Percentiles rank a stretch among this genome's conserved stretches.
These are phyloP conservation scores for Diplogelasinospora grovesii DNA, from an alignment of 495 filamentous ascomycete genomes.

Conservation along the genomic window DNA sequence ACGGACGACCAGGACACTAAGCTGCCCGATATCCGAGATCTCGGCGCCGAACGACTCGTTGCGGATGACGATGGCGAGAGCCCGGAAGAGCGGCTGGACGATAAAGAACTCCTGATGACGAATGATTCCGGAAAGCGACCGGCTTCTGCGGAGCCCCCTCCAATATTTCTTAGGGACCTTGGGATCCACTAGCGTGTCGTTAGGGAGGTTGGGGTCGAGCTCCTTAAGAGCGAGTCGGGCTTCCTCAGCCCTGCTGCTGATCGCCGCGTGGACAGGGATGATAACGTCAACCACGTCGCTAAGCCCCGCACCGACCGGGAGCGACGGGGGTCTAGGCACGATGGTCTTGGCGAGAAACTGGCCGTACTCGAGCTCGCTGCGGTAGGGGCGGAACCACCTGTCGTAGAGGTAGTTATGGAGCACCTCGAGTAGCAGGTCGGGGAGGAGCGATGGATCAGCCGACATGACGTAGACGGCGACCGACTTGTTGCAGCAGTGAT, in stretches of 20 bases:
- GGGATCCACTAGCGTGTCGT: neutral
- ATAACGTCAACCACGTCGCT: slow-evolving; percentile 2
- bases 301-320: neutral
- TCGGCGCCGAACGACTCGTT: neutral
- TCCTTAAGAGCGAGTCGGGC: slow-evolving; percentile 2
- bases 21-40: slow-evolving; percentile 1
- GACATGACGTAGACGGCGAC: slow-evolving; percentile 4
- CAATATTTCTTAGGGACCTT: neutral
- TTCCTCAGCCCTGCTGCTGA: slow-evolving; percentile 2
- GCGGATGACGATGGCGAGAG: slow-evolving; percentile 4
- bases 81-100: slow-evolving; percentile 8
- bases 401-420: slow-evolving; percentile 7
- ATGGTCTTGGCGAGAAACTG: slow-evolving; percentile 6
- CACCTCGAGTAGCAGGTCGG: slow-evolving; percentile 2
- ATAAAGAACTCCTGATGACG: slow-evolving; percentile 4
- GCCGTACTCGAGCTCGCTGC: slow-evolving; percentile 6
- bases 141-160: neutral
- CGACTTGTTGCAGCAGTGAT: slow-evolving; percentile 4
- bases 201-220: neutral
- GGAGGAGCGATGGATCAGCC: slow-evolving; percentile 1
- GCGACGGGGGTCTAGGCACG: neutral
- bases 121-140: neutral
- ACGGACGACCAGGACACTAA: neutral
- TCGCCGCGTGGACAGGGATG: slow-evolving; percentile 3
- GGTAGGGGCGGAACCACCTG: slow-evolving; percentile 7